These are phyloP conservation scores for Xylaria sp. DNA, from an alignment of 2,329 filamentous ascomycete genomes.

Conservation along the genomic window DNA sequence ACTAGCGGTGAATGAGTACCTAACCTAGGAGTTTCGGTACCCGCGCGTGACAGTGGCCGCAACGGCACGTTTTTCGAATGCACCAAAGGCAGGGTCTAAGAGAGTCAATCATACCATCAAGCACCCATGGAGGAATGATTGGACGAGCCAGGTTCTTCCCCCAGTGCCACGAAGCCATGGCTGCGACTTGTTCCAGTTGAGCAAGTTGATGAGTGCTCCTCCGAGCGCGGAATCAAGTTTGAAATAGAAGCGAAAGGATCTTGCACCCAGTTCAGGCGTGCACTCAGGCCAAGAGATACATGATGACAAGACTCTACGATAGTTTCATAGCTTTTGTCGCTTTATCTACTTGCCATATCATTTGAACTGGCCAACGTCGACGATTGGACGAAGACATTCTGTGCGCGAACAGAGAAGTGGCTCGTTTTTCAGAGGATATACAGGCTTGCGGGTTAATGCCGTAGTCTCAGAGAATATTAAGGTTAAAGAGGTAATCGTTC, in stretches of 20 bases:
- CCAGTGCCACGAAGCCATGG: conserved; percentile 42
- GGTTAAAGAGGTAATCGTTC: background rate
- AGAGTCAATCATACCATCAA: conserved; percentile 23
- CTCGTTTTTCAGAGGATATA: background rate
- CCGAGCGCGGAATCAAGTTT: background rate
- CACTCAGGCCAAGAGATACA: background rate
- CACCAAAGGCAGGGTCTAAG: conserved; percentile 37
- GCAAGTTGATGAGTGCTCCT: conserved; percentile 13
- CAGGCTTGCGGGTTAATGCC: background rate
- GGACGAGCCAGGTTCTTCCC: conserved; percentile 39
- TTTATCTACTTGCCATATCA: background rate
- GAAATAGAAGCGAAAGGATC: background rate
- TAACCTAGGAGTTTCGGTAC: conserved; percentile 50
- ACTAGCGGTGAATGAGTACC: conserved; percentile 49
- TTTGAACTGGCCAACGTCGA: background rate
- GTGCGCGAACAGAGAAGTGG: background rate
- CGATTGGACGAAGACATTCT: background rate
- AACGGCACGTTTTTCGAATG: conserved; percentile 41
- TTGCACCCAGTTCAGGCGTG: background rate
- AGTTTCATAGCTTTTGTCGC: background rate
- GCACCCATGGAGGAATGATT: conserved; percentile 46
- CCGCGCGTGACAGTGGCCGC: conserved; percentile 46
- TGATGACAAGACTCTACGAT: background rate
- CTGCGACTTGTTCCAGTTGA: conserved; percentile 35
- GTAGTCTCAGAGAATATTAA: background rate